Conservation (phyloP, 2,329 filamentous ascomycete species). For the Macrophomina pseudophaseolina region DNA sequence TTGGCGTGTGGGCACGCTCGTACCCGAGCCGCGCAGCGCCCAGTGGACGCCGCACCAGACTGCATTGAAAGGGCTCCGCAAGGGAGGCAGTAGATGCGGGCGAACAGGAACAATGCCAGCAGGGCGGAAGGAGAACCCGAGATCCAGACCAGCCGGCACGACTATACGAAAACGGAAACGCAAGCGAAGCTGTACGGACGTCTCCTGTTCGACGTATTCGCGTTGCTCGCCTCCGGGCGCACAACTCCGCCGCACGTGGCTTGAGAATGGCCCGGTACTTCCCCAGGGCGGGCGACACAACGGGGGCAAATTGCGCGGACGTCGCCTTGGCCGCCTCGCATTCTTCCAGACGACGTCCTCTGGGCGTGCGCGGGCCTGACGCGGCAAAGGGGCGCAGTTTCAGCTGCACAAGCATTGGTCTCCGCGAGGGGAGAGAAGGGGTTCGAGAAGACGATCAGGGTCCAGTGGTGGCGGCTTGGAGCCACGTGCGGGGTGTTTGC, state of each 20-base stretch:
- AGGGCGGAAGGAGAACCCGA: background rate
- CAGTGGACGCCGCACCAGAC: no score
- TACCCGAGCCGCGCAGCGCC: no score
- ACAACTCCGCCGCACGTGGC: background rate
- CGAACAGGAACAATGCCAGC: no score
- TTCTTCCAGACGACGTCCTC: background rate
- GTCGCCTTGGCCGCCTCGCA: background rate
- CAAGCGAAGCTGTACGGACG: background rate
- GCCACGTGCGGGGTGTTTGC: background rate
- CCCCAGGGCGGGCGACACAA: background rate
- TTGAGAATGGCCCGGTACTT: background rate
- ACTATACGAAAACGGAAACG: background rate
- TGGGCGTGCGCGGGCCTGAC: background rate
- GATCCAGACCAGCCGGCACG: background rate
- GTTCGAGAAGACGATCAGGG: slow-evolving; percentile 1
- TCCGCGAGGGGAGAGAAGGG: background rate
- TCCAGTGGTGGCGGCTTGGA: background rate
- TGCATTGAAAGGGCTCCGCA: no score
- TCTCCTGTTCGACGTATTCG: background rate
- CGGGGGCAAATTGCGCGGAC: no score
- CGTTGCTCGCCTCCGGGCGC: background rate
- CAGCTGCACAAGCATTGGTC: slow-evolving; percentile 3
- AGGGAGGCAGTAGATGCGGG: no score
- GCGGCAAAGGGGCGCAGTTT: slow-evolving; percentile 22
- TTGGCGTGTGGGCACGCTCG: no score